Evolutionary conservation across 208 protist species (phyloP).

Genomic region (Eutreptiella sp.): DNA sequence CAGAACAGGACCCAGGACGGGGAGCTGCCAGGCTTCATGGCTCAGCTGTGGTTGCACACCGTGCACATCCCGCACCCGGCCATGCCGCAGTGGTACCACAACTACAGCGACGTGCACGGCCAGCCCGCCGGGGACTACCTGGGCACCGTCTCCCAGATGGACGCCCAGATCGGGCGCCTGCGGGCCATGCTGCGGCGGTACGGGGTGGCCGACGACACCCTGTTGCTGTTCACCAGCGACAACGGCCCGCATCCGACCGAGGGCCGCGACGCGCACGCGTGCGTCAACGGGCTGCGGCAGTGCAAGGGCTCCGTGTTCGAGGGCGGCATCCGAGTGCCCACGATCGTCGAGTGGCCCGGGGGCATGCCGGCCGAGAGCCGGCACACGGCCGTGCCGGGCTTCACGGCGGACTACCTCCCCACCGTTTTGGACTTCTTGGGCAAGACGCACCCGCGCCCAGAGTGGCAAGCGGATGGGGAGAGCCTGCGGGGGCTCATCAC

Average conservation of each 20-base stretch:
- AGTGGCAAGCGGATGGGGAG: no score
- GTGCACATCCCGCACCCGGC: slow-evolving; percentile 4
- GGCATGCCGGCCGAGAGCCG: not conserved
- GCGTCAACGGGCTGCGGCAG: slow-evolving; percentile 3
- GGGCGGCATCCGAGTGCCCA: slow-evolving; percentile 5
- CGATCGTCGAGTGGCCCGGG: not conserved
- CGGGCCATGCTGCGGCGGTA: not conserved
- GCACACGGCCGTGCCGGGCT: not conserved
- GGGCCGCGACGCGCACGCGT: not conserved
- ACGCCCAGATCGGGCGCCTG: not conserved
- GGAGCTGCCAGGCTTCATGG: not conserved
- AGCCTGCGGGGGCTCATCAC: no score
- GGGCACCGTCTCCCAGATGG: slow-evolving; percentile 12
- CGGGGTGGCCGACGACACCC: not conserved
- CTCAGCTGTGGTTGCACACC: slow-evolving; percentile 7
- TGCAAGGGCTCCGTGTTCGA: slow-evolving; percentile 10
- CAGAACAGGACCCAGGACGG: not conserved
- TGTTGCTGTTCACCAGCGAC: not conserved
- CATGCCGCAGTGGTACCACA: slow-evolving; percentile 9
- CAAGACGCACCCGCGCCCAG: not conserved
- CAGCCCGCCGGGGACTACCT: slow-evolving; percentile 5
- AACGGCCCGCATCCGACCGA: not conserved
- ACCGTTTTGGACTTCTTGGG: slow-evolving; percentile 9
- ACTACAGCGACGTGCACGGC: not conserved
- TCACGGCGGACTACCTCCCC: slow-evolving; percentile 7